These are phyloP conservation scores for Colletotrichum nymphaeae DNA, from an alignment of 2,329 filamentous ascomycete genomes.

Conservation along the genomic window DNA sequence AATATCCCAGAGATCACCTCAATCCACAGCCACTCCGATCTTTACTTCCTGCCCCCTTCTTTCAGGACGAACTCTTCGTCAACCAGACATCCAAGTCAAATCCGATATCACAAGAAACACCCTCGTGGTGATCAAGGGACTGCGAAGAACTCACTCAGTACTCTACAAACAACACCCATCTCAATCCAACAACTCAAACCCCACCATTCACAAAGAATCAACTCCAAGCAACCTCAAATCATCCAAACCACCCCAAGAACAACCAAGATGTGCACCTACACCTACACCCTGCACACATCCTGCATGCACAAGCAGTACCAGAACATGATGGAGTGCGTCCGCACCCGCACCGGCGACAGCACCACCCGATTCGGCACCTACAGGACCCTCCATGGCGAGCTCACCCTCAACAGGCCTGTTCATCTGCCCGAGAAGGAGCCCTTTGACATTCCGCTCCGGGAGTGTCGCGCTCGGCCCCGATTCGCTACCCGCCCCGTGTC, in stretches of 20 bases:
- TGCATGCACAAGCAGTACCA: conserved; percentile 49
- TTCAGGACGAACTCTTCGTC: no score
- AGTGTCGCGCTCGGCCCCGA: conserved; percentile 38
- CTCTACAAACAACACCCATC: no score
- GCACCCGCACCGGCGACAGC: conserved; percentile 37
- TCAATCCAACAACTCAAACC: not conserved
- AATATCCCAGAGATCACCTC: not conserved
- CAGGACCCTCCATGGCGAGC: not conserved
- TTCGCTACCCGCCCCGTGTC: conserved; percentile 38
- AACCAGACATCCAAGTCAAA: no score
- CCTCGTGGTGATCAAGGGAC: no score
- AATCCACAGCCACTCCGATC: no score
- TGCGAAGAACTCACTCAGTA: no score
- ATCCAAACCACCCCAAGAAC: no score
- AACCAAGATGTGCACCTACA: conserved; percentile 47
- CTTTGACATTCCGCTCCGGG: conserved; percentile 6
- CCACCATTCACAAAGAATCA: not conserved
- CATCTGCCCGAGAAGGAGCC: conserved; percentile 37
- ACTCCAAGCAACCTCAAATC: not conserved
- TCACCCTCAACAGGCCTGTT: conserved; percentile 35
- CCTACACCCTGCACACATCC: conserved; percentile 40
- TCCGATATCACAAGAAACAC: no score
- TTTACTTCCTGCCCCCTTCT: no score
- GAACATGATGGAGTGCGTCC: conserved; percentile 46
- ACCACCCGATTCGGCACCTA: not conserved